Evolutionary conservation across 768 basidiomycete genomes (phyloP), one percentile per base, ranked within the genome.

Genomic region (Calocera viscosa): DNA sequence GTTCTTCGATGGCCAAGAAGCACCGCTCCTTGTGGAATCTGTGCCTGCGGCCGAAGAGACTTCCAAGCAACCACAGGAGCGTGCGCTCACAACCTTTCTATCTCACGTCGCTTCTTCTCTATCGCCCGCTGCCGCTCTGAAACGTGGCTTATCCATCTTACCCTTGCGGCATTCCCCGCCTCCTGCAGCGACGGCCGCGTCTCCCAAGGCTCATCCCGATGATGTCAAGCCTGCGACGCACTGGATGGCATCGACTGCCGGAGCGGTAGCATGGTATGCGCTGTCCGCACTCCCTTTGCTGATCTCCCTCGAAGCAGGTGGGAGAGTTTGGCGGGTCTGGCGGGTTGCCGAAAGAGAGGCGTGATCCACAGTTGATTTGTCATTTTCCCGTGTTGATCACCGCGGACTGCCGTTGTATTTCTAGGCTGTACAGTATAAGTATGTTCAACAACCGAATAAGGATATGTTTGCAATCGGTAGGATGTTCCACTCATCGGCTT

Each of bases 161-260:
- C 53, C 53, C 30, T 12, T 60, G 30, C 53, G 53, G 7, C 53
- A 60, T 16, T 3, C 53, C 10, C 53, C 53, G 24, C 3, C 43
- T 22, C 53, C 53, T 60, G 26, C 19, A 5, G 14, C 53, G 30
- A 26, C 30, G 30, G 30, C 53, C 53, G 22, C 53, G 16, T 5
- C 53, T 60, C 53, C 53, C 24, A 60, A 60, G 19, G 24, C 26
- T 10, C 30, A 26, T 32, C 26, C 53, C 30, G 30, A 60, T 26
- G 53, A 60, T 32, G 30, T 30, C 53, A 60, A 60, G 53, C 53
- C 11, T 16, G 53, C 53, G 30, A 60, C 26, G 7, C 14, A 16
- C 30, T 60, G 53, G 53, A 60, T 60, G 53, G 53, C 53, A 22
- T 60, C 53, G 14, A 60, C 53, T 26, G 53, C 53, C 24, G 53